phyloP scores from a whole-genome alignment of 352 stramenopile species.

The Phytophthora constricta region DNA sequence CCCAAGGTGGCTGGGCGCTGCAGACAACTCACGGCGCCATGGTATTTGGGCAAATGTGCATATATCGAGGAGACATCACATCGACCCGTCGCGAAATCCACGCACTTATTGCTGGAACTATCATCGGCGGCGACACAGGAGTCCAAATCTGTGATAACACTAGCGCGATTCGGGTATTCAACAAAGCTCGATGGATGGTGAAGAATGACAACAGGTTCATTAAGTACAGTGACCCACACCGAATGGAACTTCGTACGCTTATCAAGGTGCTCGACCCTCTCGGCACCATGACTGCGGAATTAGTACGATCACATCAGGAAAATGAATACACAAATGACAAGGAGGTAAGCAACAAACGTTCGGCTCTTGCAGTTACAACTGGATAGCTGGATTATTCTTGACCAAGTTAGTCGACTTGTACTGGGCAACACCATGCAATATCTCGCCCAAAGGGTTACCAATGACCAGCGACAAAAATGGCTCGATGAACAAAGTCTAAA shows the following conservation, averaged over 20 bases:
- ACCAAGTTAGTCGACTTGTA: not conserved
- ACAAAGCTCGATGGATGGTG: not conserved
- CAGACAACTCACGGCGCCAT: not conserved
- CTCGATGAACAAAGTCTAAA: not conserved
- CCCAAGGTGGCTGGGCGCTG: not conserved
- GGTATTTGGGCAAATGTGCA: not conserved
- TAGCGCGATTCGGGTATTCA: not conserved
- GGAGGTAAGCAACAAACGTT: not conserved
- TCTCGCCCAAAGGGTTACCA: not conserved
- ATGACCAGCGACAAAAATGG: not conserved
- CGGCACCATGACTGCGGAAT: not conserved
- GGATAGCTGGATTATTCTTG: not conserved
- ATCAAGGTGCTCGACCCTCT: not conserved
- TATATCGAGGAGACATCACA: constrained; percentile 4
- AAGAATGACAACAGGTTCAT: not conserved
- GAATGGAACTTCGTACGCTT: not conserved
- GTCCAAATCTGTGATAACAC: constrained; percentile 15
- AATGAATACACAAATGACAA: not conserved
- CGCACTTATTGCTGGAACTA: constrained; percentile 3
- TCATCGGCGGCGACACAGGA: not conserved
- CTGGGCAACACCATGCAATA: not conserved
- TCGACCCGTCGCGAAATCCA: constrained; percentile 12
- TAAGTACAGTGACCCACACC: not conserved
- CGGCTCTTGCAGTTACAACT: not conserved
- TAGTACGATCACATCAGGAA: constrained; percentile 4